Percentiles rank a stretch among this genome's conserved stretches.
phyloP scores from a whole-genome alignment of 306 rosid species.

The Coriaria nepalensis region DNA sequence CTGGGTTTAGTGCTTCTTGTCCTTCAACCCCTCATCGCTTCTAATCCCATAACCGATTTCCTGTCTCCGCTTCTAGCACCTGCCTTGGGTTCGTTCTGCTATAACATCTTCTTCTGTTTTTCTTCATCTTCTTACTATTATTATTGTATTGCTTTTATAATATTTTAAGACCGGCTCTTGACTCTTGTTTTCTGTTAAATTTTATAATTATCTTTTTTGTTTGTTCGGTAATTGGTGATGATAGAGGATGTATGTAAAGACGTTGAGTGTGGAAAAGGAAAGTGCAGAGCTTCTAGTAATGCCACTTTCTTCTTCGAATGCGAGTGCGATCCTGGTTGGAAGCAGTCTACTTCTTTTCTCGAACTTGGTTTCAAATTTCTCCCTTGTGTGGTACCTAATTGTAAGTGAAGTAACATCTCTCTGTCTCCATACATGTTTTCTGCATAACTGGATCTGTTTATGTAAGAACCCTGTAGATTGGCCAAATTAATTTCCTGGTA shows the following conservation, averaged over 20 bases:
- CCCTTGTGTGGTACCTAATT: conserved; percentile 77
- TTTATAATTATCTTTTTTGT: neutral
- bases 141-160: neutral
- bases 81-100: conserved; percentile 34
- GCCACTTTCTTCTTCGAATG: conserved; percentile 49
- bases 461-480: neutral
- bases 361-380: conserved; percentile 37
- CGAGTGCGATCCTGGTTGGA: conserved; percentile 71
- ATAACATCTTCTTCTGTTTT: neutral
- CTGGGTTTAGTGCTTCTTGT: conserved; percentile 20
- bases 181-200: neutral
- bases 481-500: neutral
- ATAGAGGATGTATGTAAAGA: conserved; percentile 59
- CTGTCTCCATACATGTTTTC: neutral
- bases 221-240: conserved; percentile 5
- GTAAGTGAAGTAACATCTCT: conserved; percentile 25
- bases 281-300: conserved; percentile 50
- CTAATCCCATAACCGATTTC: conserved; percentile 16
- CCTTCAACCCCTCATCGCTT: conserved; percentile 27
- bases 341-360: conserved; percentile 24
- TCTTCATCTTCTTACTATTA: conserved; percentile 1
- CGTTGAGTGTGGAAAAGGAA: conserved; percentile 70
- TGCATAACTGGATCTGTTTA: neutral
- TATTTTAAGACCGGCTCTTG: neutral
- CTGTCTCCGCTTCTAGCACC: conserved; percentile 56